Evolutionary conservation across 2,329 filamentous ascomycete species (phyloP).

Genomic region (Penicillium oxalicum): DNA sequence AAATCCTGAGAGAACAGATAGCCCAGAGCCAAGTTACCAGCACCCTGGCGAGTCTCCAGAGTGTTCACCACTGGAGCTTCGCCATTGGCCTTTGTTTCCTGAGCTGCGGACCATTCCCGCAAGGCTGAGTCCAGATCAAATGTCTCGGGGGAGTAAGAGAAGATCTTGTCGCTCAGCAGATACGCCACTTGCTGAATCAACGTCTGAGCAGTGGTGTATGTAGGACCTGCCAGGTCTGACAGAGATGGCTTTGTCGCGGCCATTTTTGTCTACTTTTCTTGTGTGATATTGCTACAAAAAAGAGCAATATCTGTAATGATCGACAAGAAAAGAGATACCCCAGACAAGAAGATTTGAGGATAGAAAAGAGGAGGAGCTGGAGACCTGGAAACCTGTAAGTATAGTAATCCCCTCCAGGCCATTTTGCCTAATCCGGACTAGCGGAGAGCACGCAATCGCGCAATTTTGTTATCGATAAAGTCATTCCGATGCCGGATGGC

Average conservation of each 20-base stretch:
- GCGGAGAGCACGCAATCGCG: slow-evolving; percentile 29
- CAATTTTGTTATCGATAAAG: slow-evolving; percentile 25
- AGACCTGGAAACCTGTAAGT: slow-evolving; percentile 12
- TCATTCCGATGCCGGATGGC: background rate
- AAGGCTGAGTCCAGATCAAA: slow-evolving; percentile 85
- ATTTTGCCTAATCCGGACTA: slow-evolving; percentile 27
- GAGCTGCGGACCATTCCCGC: slow-evolving; percentile 64
- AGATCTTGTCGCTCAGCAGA: slow-evolving; percentile 91
- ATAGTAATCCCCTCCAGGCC: slow-evolving; percentile 26
- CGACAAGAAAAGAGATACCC: slow-evolving; percentile 18
- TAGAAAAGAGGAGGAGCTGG: slow-evolving; percentile 18
- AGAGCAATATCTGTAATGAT: slow-evolving; percentile 17
- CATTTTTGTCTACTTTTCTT: slow-evolving; percentile 24
- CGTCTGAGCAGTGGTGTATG: slow-evolving; percentile 87
- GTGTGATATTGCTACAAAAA: slow-evolving; percentile 20
- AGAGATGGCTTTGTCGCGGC: slow-evolving; percentile 40
- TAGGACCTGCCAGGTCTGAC: slow-evolving; percentile 69
- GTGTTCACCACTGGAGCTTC: slow-evolving; percentile 70
- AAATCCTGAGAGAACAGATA: slow-evolving; percentile 99
- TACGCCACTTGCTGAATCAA: slow-evolving; percentile 96
- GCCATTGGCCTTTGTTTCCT: slow-evolving; percentile 74
- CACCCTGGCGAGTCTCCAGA: slow-evolving; percentile 81
- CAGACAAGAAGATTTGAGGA: slow-evolving; percentile 15
- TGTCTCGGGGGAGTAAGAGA: slow-evolving; percentile 89
- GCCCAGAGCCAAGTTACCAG: slow-evolving; percentile 83